Evolutionary conservation across 2,329 filamentous ascomycete genomes (phyloP).

Genomic region (Domatiomyces globalis): DNA sequence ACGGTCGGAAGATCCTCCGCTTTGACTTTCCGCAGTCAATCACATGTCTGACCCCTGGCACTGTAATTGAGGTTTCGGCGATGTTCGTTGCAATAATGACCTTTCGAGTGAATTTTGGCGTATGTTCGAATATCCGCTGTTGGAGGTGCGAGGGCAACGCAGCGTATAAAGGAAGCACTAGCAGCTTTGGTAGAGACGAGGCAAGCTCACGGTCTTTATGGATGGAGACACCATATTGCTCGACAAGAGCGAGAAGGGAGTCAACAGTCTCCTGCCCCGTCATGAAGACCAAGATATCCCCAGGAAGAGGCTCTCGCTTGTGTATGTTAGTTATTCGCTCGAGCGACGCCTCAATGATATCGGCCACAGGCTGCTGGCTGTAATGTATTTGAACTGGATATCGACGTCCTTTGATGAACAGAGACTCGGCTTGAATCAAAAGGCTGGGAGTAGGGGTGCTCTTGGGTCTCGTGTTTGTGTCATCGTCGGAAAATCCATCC

Average conservation of each 20-base stretch:
- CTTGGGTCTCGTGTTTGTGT: conserved; percentile 7
- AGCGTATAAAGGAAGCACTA: conserved; percentile 71
- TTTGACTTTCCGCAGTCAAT: conserved; percentile 91
- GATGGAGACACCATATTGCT: conserved; percentile 61
- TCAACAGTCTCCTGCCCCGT: conserved; percentile 91
- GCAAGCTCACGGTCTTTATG: conserved; percentile 52
- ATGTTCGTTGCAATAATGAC: conserved; percentile 92
- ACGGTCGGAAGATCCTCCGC: conserved; percentile 74
- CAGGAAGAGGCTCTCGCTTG: conserved; percentile 73
- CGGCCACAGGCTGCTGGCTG: conserved; percentile 56
- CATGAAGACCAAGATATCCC: conserved; percentile 84
- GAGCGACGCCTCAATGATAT: conserved; percentile 69
- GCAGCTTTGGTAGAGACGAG: conserved; percentile 33
- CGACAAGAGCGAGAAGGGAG: conserved; percentile 60
- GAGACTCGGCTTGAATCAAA: conserved; percentile 32
- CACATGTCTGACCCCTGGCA: conserved; percentile 81
- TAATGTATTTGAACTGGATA: conserved; percentile 71
- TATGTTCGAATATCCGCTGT: conserved; percentile 68
- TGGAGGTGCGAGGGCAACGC: conserved; percentile 78
- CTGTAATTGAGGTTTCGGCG: conserved; percentile 94
- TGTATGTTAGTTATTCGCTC: conserved; percentile 79
- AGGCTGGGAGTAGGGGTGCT: conserved; percentile 21
- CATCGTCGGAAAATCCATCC: conserved; percentile 4
- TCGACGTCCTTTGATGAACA: conserved; percentile 71
- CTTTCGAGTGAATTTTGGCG: conserved; percentile 63